Evolutionary conservation across 2,329 filamentous ascomycete genomes (phyloP).

Genomic region (Aspergillus sclerotialis): DNA sequence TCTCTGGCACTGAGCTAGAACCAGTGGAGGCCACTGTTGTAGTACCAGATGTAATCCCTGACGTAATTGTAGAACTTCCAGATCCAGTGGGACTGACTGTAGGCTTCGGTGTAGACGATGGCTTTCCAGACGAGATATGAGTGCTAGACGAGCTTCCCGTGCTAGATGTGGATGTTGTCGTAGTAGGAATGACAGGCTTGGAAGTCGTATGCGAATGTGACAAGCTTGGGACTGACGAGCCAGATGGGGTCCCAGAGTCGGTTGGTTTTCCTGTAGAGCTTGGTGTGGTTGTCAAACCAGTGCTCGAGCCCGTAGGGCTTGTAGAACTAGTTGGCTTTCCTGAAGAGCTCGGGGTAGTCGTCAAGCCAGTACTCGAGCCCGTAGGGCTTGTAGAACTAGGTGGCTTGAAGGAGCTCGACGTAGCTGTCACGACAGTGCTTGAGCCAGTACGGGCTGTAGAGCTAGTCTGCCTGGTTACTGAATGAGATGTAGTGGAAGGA

Average conservation of each 20-base stretch:
- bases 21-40: constrained; percentile 9
- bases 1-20: constrained; percentile 16
- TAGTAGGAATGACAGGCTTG: neutral
- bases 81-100: constrained; percentile 1
- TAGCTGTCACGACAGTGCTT: constrained; percentile 1
- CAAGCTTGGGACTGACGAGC: neutral
- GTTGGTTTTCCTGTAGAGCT: neutral
- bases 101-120: neutral
- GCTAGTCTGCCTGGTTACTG: neutral
- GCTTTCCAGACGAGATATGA: constrained; percentile 3
- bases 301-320: neutral
- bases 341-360: constrained; percentile 5
- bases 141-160: constrained; percentile 1
- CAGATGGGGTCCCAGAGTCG: constrained; percentile 1
- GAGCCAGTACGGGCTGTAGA: neutral
- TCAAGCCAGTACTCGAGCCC: neutral
- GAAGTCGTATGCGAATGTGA: neutral
- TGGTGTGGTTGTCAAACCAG: neutral
- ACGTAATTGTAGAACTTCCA: constrained; percentile 4
- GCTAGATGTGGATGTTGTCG: constrained; percentile 1
- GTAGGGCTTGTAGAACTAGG: no score
- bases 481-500: constrained; percentile 3
- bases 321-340: constrained; percentile 3
- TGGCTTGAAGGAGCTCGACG: neutral
- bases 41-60: constrained; percentile 4